Conservation (phyloP, 352 stramenopile genomes). For the Phytophthora aleatoria region DNA sequence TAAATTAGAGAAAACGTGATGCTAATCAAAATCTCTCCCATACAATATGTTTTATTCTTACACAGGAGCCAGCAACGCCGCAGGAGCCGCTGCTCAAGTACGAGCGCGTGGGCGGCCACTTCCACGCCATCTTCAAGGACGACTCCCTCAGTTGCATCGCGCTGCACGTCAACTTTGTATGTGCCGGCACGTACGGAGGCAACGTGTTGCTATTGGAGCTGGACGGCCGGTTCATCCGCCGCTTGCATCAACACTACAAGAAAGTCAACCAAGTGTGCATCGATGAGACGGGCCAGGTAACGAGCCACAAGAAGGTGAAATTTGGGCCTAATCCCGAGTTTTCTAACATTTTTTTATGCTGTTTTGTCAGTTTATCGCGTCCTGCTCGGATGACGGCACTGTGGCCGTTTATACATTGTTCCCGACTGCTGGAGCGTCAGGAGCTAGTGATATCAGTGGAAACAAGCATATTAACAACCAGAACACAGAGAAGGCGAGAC, state of each 20-base stretch:
- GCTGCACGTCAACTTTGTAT: constrained; percentile 82
- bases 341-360: constrained; percentile 8
- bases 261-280: constrained; percentile 88
- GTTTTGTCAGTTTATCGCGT: constrained; percentile 73
- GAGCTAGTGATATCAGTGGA: constrained; percentile 22
- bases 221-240: constrained; percentile 76
- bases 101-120: constrained; percentile 83
- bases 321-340: background rate
- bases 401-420: constrained; percentile 83
- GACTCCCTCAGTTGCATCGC: constrained; percentile 85
- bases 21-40: constrained; percentile 12
- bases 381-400: constrained; percentile 85
- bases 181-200: constrained; percentile 76
- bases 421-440: constrained; percentile 17
- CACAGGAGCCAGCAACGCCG: constrained; percentile 10
- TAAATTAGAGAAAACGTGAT: constrained; percentile 7
- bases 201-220: constrained; percentile 84
- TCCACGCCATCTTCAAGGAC: constrained; percentile 88
- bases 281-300: constrained; percentile 76
- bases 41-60: constrained; percentile 6
- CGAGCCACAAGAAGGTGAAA: background rate
- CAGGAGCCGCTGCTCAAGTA: constrained; percentile 87
- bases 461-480: constrained; percentile 29
- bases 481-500: constrained; percentile 15
- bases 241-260: constrained; percentile 88